These are phyloP conservation scores for Hypomontagnella submonticulosa DNA, from an alignment of 495 filamentous ascomycete genomes.

Conservation along the genomic window DNA sequence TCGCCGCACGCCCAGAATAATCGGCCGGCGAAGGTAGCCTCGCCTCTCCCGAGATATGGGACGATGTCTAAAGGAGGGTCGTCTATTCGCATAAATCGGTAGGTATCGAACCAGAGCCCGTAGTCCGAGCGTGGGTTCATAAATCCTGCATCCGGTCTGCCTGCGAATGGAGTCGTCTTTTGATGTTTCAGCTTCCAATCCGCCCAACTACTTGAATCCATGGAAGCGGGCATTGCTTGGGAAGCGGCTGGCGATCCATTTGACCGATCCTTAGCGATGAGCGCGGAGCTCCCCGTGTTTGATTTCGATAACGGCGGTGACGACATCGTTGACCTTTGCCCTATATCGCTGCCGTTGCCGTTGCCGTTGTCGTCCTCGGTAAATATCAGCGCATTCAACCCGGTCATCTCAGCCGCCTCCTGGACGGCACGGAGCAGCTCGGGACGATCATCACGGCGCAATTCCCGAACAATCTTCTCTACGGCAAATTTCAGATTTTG, in stretches of 20 bases:
- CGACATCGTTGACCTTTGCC: neutral
- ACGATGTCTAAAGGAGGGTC: conserved; percentile 31
- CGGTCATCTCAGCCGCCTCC: conserved; percentile 30
- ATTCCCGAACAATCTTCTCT: conserved; percentile 21
- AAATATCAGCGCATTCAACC: conserved; percentile 10
- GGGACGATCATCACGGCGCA: conserved; percentile 22
- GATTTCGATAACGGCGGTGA: neutral
- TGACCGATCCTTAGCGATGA: neutral
- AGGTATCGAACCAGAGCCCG: conserved; percentile 38
- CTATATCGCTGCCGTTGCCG: no score
- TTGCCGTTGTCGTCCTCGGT: neutral
- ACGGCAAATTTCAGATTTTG: conserved; percentile 36
- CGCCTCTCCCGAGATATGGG: conserved; percentile 35
- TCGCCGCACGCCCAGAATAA: conserved; percentile 37
- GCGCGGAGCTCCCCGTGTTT: neutral
- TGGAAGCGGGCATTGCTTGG: neutral
- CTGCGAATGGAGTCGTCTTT: neutral
- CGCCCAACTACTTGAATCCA: neutral
- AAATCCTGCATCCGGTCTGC: neutral
- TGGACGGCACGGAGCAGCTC: conserved; percentile 29
- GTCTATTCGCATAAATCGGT: conserved; percentile 21
- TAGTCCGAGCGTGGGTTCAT: conserved; percentile 32
- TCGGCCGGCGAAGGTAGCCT: conserved; percentile 34
- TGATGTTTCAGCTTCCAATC: conserved; percentile 15
- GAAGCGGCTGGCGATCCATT: neutral